Percentiles rank a stretch among this genome's conserved stretches.
Conservation (phyloP, 1,284 basidiomycete genomes). For the Lentinula novae-zelandiae region DNA sequence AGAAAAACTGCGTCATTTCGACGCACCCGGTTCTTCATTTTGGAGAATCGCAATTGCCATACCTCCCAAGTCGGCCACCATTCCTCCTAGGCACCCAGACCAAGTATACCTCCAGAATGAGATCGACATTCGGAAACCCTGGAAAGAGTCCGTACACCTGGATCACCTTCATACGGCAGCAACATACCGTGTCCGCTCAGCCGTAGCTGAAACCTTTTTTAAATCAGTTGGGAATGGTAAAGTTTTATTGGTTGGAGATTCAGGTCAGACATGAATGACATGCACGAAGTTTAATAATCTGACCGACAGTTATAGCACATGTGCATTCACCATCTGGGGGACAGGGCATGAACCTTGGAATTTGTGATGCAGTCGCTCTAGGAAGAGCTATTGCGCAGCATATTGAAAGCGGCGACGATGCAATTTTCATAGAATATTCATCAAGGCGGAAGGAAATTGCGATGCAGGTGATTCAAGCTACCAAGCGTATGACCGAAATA, state of each 20-base stretch:
- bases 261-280: conserved; percentile 10
- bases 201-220: not conserved
- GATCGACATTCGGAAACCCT: not conserved
- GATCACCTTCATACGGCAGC: not conserved
- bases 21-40: not conserved
- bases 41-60: not conserved
- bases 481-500: not conserved
- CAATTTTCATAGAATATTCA: not conserved
- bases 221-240: not conserved
- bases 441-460: not conserved
- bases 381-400: conserved; percentile 18
- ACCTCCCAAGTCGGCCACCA: not conserved
- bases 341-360: conserved; percentile 42
- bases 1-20: not conserved
- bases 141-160: not conserved
- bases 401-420: not conserved
- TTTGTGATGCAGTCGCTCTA: conserved; percentile 36
- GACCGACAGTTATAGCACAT: conserved; percentile 26
- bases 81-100: not conserved
- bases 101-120: not conserved
- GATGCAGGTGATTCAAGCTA: not conserved
- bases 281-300: no score
- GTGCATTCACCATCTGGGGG: conserved; percentile 41
- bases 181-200: not conserved
- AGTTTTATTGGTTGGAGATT: conserved; percentile 35